Conservation (phyloP, 768 basidiomycete genomes). For the Terana coerulea region DNA sequence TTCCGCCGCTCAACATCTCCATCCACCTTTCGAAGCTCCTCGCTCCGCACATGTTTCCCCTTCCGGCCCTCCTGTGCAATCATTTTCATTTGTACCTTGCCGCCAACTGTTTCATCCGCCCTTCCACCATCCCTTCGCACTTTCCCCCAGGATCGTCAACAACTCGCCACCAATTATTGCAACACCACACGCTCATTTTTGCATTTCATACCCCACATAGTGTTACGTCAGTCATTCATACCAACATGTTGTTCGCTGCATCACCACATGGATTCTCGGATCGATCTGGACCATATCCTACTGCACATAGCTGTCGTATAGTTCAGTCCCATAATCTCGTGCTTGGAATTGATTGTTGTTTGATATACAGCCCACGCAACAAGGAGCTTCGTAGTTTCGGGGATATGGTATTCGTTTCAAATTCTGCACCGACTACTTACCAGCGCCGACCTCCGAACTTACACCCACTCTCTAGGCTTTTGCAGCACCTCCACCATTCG, state of each 20-base stretch:
- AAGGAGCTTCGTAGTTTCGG: no score
- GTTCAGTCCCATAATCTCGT: not conserved
- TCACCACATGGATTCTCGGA: not conserved
- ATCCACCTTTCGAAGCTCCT: not conserved
- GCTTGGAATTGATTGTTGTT: no score
- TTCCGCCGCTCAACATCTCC: not conserved
- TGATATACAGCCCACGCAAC: no score
- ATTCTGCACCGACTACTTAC: no score
- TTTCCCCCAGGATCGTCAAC: not conserved
- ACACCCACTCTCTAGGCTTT: constrained; percentile 43
- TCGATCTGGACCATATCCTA: not conserved
- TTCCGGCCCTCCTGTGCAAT: not conserved
- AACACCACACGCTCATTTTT: not conserved
- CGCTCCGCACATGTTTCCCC: not conserved
- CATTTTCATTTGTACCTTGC: not conserved
- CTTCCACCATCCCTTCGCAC: not conserved
- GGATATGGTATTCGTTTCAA: no score
- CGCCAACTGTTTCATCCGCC: not conserved
- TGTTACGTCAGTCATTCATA: not conserved
- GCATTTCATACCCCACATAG: not conserved
- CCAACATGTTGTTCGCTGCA: not conserved
- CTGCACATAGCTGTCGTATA: not conserved
- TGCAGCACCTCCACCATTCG: constrained; percentile 43
- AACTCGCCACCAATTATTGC: not conserved
- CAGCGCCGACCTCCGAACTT: no score